Conservation (phyloP, 345 rosid genomes). For the Garcia nutans region DNA sequence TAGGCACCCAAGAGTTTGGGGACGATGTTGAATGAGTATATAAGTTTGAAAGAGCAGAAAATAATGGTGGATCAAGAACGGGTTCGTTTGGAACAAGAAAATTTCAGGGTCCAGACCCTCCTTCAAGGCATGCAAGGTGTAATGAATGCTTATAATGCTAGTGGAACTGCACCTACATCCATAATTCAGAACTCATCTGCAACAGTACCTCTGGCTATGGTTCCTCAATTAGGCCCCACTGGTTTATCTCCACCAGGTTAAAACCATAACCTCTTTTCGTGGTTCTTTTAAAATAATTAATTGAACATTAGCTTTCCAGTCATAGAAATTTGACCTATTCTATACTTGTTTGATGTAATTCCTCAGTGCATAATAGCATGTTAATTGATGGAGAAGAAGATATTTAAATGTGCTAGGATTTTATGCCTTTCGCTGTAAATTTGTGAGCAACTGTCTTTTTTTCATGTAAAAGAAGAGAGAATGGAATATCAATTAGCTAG, state of each 20-base stretch:
- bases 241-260: constrained; percentile 42
- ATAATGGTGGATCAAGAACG: constrained; percentile 62
- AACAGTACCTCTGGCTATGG: constrained; percentile 9
- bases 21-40: constrained; percentile 64
- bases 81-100: constrained; percentile 60
- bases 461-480: no score
- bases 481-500: no score
- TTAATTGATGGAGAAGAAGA: background rate
- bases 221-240: constrained; percentile 28
- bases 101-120: constrained; percentile 56
- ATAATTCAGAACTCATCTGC: constrained; percentile 26
- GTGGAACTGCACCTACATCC: constrained; percentile 31
- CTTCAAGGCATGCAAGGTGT: constrained; percentile 73
- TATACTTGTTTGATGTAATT: background rate
- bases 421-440: background rate
- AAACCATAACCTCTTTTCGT: background rate
- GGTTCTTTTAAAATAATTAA: background rate
- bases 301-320: background rate
- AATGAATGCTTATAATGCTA: constrained; percentile 61
- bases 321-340: no score
- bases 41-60: constrained; percentile 65
- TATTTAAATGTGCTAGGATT: background rate
- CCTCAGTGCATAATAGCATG: background rate
- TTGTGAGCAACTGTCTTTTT: background rate
- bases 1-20: constrained; percentile 72